phyloP scores from a whole-genome alignment of 345 rosid genomes.

The Aurinia saxatilis region DNA sequence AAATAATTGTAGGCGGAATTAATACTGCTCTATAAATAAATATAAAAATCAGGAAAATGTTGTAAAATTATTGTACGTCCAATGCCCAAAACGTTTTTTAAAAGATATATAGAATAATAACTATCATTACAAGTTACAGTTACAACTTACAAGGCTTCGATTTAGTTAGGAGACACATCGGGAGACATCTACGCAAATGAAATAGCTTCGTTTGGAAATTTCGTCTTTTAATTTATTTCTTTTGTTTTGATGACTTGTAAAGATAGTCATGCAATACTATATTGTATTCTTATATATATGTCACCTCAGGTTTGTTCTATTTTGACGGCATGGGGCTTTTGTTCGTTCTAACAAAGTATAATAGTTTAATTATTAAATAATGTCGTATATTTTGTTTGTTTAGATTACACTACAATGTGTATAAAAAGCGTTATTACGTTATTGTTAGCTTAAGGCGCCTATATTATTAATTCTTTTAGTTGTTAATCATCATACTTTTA shows the following conservation, averaged over 20 bases:
- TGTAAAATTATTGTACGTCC: not conserved
- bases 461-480: not conserved
- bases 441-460: not conserved
- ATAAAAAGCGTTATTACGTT: not conserved
- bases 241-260: constrained; percentile 31
- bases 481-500: not conserved
- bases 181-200: constrained; percentile 41
- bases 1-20: not conserved
- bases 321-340: not conserved
- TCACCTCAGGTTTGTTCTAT: constrained; percentile 25
- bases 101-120: constrained; percentile 4
- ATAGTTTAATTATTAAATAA: not conserved
- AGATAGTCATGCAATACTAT: constrained; percentile 23
- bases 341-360: not conserved
- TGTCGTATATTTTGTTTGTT: constrained; percentile 14
- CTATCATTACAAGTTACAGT: constrained; percentile 30
- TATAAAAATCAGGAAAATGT: not conserved
- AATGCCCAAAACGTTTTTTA: not conserved
- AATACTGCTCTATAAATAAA: not conserved
- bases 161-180: constrained; percentile 45
- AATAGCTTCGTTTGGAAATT: constrained; percentile 35
- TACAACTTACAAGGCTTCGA: constrained; percentile 31
- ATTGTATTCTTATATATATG: constrained; percentile 5
- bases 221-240: not conserved
- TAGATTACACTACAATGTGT: constrained; percentile 25